Evolutionary conservation across 202 grass and related monocot genomes (phyloP).

Genomic region (Thinopyrum obtusiflorum): DNA sequence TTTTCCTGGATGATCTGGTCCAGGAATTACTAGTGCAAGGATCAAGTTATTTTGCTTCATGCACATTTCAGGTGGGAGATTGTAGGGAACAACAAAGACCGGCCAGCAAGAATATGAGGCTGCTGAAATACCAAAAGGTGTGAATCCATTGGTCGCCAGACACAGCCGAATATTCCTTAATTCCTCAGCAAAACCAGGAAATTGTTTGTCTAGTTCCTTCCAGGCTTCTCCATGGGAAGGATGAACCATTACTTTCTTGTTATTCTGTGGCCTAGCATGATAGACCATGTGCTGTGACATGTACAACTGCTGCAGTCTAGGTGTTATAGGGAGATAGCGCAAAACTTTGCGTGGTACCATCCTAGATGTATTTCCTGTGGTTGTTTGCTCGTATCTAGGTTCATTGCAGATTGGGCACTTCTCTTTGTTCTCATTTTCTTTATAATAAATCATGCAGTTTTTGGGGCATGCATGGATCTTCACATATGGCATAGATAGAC

Average conservation of each 20-base stretch:
- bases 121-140: not conserved
- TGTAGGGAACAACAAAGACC: not conserved
- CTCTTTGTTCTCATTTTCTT: not conserved
- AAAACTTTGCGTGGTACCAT: not conserved
- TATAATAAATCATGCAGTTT: slow-evolving; percentile 24
- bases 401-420: not conserved
- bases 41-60: not conserved
- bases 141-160: not conserved
- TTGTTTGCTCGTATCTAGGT: not conserved
- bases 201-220: no score
- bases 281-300: not conserved
- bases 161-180: no score
- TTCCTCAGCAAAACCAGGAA: no score
- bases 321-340: not conserved
- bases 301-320: not conserved
- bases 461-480: slow-evolving; percentile 23
- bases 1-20: not conserved
- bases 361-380: not conserved
- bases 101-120: not conserved
- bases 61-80: not conserved
- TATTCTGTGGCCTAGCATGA: not conserved
- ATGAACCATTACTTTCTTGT: no score
- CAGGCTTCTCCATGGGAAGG: no score
- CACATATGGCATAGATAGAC: slow-evolving; percentile 15
- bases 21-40: not conserved